Percentiles rank a stretch among this genome's conserved stretches.
Evolutionary conservation across 164 flowering plant genomes (phyloP).

Genomic region (Umbellularia californica): DNA sequence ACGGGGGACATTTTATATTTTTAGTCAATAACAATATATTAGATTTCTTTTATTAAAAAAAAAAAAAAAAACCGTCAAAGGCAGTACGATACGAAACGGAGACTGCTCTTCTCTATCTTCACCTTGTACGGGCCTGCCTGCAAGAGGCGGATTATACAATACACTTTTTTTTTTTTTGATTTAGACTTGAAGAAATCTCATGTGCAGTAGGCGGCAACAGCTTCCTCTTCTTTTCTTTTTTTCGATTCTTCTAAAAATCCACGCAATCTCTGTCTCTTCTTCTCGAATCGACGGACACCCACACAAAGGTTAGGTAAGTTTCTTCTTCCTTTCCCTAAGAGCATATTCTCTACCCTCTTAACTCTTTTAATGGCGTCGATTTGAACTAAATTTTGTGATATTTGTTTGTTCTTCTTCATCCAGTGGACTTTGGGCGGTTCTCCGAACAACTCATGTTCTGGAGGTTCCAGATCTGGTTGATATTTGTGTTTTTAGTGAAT

Average conservation of each 20-base stretch:
- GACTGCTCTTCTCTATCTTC: no score
- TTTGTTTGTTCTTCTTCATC: not conserved
- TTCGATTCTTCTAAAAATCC: not conserved
- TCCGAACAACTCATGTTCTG: not conserved
- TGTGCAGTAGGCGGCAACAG: no score
- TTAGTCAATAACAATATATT: no score
- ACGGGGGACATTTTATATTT: no score
- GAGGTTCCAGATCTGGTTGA: constrained; percentile 5
- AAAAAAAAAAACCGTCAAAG: no score
- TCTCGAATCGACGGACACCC: not conserved
- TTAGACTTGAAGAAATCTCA: no score
- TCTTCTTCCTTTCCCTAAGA: not conserved
- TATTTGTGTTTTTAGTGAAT: not conserved
- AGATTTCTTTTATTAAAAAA: no score
- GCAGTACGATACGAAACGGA: no score
- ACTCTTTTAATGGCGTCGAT: not conserved
- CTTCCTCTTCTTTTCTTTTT: not conserved
- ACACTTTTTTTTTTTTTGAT: no score
- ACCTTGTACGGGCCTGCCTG: no score
- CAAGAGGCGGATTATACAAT: not conserved
- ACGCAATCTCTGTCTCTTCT: not conserved
- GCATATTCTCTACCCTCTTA: not conserved
- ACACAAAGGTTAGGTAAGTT: not conserved
- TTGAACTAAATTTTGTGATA: not conserved
- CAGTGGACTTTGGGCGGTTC: not conserved